These are phyloP conservation scores for Gnaphalium uliginosum DNA, from an alignment of 129 eudicot species.

Conservation along the genomic window DNA sequence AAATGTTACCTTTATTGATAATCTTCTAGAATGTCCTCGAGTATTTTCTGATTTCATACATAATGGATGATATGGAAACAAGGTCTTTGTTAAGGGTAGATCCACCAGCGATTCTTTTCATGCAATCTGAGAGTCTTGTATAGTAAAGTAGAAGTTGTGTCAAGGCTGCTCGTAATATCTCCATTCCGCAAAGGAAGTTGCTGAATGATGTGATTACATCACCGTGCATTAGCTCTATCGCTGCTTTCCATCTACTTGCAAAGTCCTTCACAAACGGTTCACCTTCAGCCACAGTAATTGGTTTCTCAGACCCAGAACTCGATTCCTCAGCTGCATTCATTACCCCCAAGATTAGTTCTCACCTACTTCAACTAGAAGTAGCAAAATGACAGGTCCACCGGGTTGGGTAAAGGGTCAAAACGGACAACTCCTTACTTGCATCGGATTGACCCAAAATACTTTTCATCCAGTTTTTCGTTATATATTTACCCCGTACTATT, in stretches of 20 bases:
- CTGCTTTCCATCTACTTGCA: conserved; percentile 86
- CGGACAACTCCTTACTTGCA: not conserved
- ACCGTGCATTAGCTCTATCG: conserved; percentile 93
- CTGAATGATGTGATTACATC: conserved; percentile 93
- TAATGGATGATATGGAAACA: conserved; percentile 76
- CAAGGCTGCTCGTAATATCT: conserved; percentile 86
- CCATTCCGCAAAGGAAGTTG: conserved; percentile 97
- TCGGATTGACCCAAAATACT: not conserved
- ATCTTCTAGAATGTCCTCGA: conserved; percentile 73
- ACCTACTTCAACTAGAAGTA: not conserved
- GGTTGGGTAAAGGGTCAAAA: not conserved
- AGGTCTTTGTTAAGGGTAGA: conserved; percentile 75
- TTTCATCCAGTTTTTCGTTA: not conserved
- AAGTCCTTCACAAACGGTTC: conserved; percentile 95
- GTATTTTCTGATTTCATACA: conserved; percentile 89
- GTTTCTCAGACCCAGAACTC: conserved; percentile 55
- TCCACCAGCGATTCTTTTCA: conserved; percentile 75
- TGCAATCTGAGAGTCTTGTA: conserved; percentile 88
- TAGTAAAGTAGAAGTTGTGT: conserved; percentile 90
- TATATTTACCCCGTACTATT: too few species aligned
- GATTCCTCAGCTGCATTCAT: conserved; percentile 55
- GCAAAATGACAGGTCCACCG: not conserved
- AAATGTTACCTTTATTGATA: conserved; percentile 1
- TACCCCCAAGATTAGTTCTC: not conserved
- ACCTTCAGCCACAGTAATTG: conserved; percentile 68